These are phyloP conservation scores for Rhodotorula sp. DNA, from an alignment of 1,284 basidiomycete genomes.

Conservation along the genomic window DNA sequence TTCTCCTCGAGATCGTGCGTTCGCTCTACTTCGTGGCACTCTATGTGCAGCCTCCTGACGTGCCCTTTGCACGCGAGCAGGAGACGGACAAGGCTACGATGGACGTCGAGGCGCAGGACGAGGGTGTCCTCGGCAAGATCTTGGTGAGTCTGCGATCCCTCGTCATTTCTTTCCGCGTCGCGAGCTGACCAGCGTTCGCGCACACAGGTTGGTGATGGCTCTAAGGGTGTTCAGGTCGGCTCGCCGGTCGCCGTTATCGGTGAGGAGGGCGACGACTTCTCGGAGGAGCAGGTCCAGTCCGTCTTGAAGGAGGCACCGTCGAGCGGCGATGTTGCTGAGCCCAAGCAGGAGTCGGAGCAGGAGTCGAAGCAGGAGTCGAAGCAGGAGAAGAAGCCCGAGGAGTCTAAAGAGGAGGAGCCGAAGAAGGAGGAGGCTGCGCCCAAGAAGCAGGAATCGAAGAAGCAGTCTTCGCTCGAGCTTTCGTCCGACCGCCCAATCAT, in stretches of 20 bases:
- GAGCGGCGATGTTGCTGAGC: constrained; percentile 47
- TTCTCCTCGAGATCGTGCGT: constrained; percentile 87
- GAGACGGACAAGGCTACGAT: constrained; percentile 99
- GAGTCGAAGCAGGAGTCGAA: constrained; percentile 22
- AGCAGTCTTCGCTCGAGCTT: constrained; percentile 54
- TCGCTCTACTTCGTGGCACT: background rate
- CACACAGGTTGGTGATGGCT: constrained; percentile 68
- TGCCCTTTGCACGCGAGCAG: constrained; percentile 51
- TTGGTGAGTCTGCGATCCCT: constrained; percentile 57
- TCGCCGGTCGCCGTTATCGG: constrained; percentile 82
- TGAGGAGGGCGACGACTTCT: constrained; percentile 90
- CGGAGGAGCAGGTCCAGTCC: constrained; percentile 65
- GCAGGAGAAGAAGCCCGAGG: constrained; percentile 26
- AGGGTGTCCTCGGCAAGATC: constrained; percentile 93
- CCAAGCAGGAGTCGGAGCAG: constrained; percentile 24
- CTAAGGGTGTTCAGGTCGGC: constrained; percentile 83
- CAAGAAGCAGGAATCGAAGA: constrained; percentile 39
- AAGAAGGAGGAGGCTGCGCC: constrained; percentile 46
- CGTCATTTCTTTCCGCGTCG: constrained; percentile 55
- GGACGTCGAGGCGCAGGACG: constrained; percentile 97
- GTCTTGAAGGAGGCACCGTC: constrained; percentile 36
- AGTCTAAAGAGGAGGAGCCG: constrained; percentile 46
- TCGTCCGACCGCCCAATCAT: constrained; percentile 56
- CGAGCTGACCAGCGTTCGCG: too few species aligned
- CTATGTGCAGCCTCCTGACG: too few species aligned